A percentile compares a stretch with the other conserved stretches of the same genome.
phyloP scores from a whole-genome alignment of 345 rosid genomes.

The Atalantia buxifolia region DNA sequence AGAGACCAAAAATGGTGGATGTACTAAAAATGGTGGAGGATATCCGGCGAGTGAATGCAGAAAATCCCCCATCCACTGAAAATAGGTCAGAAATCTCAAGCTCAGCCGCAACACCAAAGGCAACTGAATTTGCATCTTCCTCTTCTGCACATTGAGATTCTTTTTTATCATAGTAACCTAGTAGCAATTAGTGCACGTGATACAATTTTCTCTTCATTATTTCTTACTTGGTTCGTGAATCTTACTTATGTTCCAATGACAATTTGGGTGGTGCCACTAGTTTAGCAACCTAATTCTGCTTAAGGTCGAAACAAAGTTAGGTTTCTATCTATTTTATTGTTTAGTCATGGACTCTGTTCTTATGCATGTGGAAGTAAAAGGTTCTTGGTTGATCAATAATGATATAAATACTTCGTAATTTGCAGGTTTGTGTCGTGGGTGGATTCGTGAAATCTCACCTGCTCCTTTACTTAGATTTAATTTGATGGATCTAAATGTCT shows the following conservation, averaged over 20 bases:
- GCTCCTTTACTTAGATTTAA: background rate
- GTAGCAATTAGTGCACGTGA: constrained; percentile 4
- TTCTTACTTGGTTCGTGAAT: constrained; percentile 12
- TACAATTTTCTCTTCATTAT: background rate
- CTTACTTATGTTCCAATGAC: background rate
- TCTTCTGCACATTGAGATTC: constrained; percentile 26
- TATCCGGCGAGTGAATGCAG: constrained; percentile 36
- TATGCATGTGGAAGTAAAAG: background rate
- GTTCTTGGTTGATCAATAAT: constrained; percentile 8
- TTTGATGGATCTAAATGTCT: background rate
- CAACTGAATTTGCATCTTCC: constrained; percentile 37
- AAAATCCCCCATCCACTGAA: constrained; percentile 37
- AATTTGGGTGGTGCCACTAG: constrained; percentile 20
- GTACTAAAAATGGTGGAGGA: constrained; percentile 68
- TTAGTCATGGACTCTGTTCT: constrained; percentile 3
- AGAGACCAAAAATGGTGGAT: constrained; percentile 72
- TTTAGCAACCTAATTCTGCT: constrained; percentile 12
- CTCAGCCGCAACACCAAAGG: constrained; percentile 37
- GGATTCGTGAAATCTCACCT: background rate
- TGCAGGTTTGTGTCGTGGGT: background rate
- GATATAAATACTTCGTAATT: background rate
- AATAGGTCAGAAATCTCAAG: constrained; percentile 43
- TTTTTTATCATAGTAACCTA: background rate
- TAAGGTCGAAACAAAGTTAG: constrained; percentile 17
- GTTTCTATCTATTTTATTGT: constrained; percentile 8